phyloP scores from a whole-genome alignment of 208 protist genomes.

The Acanthamoeba sp. region DNA sequence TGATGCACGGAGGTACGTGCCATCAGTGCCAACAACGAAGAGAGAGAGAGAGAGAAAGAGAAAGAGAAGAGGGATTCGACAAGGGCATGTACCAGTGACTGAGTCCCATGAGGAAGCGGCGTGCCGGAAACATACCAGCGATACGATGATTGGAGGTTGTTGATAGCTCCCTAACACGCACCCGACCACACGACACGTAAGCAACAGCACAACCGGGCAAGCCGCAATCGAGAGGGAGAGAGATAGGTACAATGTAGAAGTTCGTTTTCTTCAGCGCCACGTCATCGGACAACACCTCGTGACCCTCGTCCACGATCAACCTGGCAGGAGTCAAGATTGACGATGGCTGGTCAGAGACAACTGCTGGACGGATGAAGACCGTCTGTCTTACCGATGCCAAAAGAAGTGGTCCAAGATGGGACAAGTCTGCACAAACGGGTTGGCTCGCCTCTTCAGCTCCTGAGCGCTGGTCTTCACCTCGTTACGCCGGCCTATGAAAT shows the following conservation, averaged over 20 bases:
- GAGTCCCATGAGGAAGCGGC: slow-evolving; percentile 39
- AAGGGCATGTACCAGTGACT: not conserved
- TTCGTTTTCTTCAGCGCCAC: not conserved
- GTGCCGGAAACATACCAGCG: slow-evolving; percentile 71
- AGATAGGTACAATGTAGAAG: not conserved
- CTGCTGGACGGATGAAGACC: no score
- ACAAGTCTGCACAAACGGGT: slow-evolving; percentile 25
- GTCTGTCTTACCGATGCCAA: slow-evolving; percentile 29
- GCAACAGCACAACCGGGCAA: not conserved
- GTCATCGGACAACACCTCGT: slow-evolving; percentile 50
- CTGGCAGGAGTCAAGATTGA: not conserved
- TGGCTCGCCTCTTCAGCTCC: slow-evolving; percentile 43
- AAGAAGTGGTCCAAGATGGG: slow-evolving; percentile 52
- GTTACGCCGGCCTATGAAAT: not conserved
- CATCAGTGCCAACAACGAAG: no score
- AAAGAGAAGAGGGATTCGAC: not conserved
- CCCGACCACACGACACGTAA: not conserved
- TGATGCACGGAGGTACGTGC: not conserved
- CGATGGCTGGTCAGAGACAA: no score
- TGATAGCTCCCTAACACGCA: not conserved
- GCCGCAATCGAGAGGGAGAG: no score
- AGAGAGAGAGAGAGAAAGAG: not conserved
- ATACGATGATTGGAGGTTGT: slow-evolving; percentile 1
- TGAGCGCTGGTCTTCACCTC: slow-evolving; percentile 6
- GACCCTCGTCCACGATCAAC: slow-evolving; percentile 73